Conservation (phyloP, 129 eudicot genomes). For the Kitagawia praeruptora region DNA sequence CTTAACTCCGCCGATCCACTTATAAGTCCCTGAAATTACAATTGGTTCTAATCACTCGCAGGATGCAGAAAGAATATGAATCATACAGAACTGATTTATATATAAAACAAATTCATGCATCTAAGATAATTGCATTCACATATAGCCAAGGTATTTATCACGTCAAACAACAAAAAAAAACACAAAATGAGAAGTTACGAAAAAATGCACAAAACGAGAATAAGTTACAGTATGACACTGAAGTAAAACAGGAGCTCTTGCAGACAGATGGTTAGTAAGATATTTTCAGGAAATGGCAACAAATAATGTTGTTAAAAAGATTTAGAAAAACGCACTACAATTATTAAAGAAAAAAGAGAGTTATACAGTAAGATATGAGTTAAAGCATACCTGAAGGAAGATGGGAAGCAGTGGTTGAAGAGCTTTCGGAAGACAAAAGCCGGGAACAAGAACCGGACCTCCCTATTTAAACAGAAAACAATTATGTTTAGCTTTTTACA, state of each 20-base stretch:
- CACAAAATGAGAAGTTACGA: background rate
- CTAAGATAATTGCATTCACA: background rate
- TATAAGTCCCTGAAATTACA: slow-evolving; percentile 53
- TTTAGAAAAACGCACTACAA: background rate
- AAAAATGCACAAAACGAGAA: background rate
- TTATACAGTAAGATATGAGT: background rate
- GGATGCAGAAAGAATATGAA: background rate
- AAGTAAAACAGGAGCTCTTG: background rate
- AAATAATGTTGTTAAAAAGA: background rate
- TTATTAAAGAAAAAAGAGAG: background rate
- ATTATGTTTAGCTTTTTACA: background rate
- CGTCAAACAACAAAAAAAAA: background rate
- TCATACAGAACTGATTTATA: background rate
- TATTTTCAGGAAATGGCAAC: background rate
- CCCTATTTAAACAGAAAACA: slow-evolving; percentile 46
- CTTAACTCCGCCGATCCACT: slow-evolving; percentile 96
- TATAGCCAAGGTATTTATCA: background rate
- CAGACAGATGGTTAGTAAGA: background rate
- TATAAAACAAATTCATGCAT: background rate
- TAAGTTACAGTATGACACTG: background rate
- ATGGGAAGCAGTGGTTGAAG: slow-evolving; percentile 95
- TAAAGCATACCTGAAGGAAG: slow-evolving; percentile 72
- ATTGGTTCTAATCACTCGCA: background rate
- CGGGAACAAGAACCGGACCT: slow-evolving; percentile 86
- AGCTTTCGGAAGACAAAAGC: slow-evolving; percentile 95